Evolutionary conservation across 78 protist genomes (phyloP), one percentile per base, ranked within the genome.

Genomic region (Mastigamoeba balamuthi): DNA sequence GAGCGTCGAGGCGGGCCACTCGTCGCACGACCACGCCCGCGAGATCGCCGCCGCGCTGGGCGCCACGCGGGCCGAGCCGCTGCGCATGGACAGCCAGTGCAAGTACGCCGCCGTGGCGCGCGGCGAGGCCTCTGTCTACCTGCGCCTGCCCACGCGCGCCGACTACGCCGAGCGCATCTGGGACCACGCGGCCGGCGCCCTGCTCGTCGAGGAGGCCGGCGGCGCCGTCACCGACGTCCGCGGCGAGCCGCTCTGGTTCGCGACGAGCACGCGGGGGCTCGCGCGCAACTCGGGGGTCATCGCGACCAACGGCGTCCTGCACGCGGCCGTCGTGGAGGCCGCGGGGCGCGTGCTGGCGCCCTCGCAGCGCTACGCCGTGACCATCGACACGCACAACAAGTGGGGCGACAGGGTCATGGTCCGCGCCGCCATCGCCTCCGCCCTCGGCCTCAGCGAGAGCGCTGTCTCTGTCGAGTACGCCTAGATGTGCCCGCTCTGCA

Each of bases 71-170:
- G 27, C 8, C 63, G 23, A 4, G 43, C n/a, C 66, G 27, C 38
- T 17, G 64, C 74, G 84, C 68, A 76, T 82, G 25, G 87, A 82
- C 63, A 77, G 82, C 78, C 87, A 82, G 69, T 76, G 82, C 74
- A 82, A 82, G 78, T 82, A 82, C 58, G 87, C 81, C 6, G 73
- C 76, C 76, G 82, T 82, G 3, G 87, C 87, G 17, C 68, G 87
- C 52, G 87, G 87, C 37, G 87, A 77, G 36, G 78, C 83, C 63
- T 75, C 64, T 40, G 71, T 77, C 36, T 82, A 82, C 69, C 9
- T 82, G 30, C 65, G 87, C 66, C 44, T 82, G 52, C n/a, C n/a
- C n/a, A 76, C 82, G 38, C 30, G 52, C 10, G 38, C 77, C 43
- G 63, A 42, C n/a, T 77, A 77, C 38, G 68, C 37, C 37, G 87